Conservation (phyloP, 768 basidiomycete genomes). For the Kwoniella mangroviensis region DNA sequence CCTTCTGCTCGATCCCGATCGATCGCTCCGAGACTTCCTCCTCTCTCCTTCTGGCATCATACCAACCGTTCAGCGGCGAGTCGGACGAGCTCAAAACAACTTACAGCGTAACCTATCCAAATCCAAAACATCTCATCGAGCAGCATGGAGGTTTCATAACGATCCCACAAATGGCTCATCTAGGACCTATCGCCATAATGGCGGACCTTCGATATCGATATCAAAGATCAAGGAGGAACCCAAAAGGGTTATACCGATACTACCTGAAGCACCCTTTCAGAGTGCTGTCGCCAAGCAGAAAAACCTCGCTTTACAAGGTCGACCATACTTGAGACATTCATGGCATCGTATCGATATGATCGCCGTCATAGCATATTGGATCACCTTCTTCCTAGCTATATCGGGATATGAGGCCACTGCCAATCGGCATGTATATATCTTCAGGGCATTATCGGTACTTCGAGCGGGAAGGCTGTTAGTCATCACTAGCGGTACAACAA, state of each 20-base stretch:
- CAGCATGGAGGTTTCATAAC: slow-evolving; percentile 29
- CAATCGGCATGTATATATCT: slow-evolving; percentile 75
- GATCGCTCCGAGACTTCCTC: slow-evolving; percentile 58
- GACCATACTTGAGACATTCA: slow-evolving; percentile 88
- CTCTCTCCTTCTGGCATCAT: slow-evolving; percentile 31
- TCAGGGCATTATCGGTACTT: slow-evolving; percentile 84
- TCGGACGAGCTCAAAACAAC: slow-evolving; percentile 14
- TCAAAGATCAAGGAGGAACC: slow-evolving; percentile 16
- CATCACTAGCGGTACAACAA: slow-evolving; percentile 89
- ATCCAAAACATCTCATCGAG: slow-evolving; percentile 6
- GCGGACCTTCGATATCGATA: neutral
- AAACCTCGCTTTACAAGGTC: slow-evolving; percentile 54
- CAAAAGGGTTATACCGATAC: slow-evolving; percentile 8
- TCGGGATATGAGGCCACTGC: slow-evolving; percentile 69
- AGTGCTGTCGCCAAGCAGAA: slow-evolving; percentile 56
- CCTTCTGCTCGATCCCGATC: slow-evolving; percentile 75
- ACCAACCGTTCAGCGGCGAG: slow-evolving; percentile 20
- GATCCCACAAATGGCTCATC: neutral
- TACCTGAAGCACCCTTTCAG: slow-evolving; percentile 59
- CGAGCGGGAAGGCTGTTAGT: slow-evolving; percentile 79
- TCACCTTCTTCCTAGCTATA: slow-evolving; percentile 73
- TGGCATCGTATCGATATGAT: slow-evolving; percentile 83
- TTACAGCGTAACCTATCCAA: slow-evolving; percentile 20
- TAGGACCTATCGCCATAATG: neutral
- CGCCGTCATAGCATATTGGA: slow-evolving; percentile 86